Conservation (phyloP, 345 rosid species). For the Aquilaria yunnanensis region DNA sequence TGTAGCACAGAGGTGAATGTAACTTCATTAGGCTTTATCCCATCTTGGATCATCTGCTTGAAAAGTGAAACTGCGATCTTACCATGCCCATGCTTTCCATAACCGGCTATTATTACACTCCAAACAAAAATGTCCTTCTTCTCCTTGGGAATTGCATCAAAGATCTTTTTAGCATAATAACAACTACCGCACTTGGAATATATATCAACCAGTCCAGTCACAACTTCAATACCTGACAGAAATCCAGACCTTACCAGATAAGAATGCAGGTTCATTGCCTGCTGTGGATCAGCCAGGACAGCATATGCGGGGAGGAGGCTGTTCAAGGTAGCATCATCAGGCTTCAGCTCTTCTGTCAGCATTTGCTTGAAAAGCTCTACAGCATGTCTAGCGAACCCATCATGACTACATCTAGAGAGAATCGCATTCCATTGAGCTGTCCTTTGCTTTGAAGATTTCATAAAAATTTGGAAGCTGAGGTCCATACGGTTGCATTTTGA, state of each 20-base stretch:
- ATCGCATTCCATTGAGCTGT: slow-evolving; percentile 74
- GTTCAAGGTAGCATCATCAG: slow-evolving; percentile 46
- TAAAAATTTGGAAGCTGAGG: slow-evolving; percentile 50
- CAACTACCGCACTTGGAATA: slow-evolving; percentile 60
- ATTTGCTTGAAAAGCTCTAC: slow-evolving; percentile 43
- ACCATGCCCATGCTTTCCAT: slow-evolving; percentile 60
- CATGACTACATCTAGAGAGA: slow-evolving; percentile 50
- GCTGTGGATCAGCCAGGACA: slow-evolving; percentile 42
- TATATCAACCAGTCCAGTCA: slow-evolving; percentile 47
- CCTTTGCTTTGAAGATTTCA: slow-evolving; percentile 37
- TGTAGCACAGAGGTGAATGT: slow-evolving; percentile 53
- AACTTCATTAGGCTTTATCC: slow-evolving; percentile 48
- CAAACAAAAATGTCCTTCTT: slow-evolving; percentile 47
- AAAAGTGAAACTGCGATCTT: slow-evolving; percentile 42
- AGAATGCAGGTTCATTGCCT: slow-evolving; percentile 45
- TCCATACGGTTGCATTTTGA: slow-evolving; percentile 58
- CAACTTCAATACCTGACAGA: slow-evolving; percentile 39
- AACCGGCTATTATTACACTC: slow-evolving; percentile 55
- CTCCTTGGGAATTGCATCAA: slow-evolving; percentile 33
- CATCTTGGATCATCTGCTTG: slow-evolving; percentile 54
- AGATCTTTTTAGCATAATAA: slow-evolving; percentile 45
- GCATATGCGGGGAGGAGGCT: slow-evolving; percentile 65
- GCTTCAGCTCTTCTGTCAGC: slow-evolving; percentile 36
- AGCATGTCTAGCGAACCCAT: slow-evolving; percentile 37
- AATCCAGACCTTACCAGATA: slow-evolving; percentile 45